phyloP scores from a whole-genome alignment of 441 rosid species.

The Populus tomentosa region DNA sequence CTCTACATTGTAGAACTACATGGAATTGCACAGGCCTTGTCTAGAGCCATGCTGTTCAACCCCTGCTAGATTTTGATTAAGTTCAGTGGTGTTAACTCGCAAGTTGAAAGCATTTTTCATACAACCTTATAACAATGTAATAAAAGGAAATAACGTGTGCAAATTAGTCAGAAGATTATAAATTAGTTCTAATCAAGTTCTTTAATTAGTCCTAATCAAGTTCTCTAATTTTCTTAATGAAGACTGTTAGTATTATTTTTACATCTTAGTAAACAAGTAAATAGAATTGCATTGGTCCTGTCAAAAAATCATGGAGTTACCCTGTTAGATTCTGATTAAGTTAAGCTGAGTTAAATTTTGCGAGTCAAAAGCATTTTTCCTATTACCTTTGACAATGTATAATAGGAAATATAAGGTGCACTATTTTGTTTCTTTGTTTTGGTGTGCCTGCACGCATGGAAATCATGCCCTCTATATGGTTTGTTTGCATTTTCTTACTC shows the following conservation, averaged over 20 bases:
- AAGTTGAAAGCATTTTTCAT: not conserved
- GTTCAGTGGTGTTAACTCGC: not conserved
- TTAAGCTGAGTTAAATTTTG: not conserved
- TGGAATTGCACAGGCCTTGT: not conserved
- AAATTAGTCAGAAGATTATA: not conserved
- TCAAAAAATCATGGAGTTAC: not conserved
- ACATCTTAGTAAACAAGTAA: not conserved
- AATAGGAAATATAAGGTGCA: not conserved
- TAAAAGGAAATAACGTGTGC: not conserved
- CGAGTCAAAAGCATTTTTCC: not conserved
- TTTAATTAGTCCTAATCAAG: too few species aligned
- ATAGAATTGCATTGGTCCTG: not conserved
- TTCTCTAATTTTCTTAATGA: not conserved
- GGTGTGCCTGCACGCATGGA: not conserved
- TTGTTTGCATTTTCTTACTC: not conserved
- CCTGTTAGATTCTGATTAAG: not conserved
- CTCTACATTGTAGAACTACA: not conserved
- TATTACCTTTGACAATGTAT: not conserved
- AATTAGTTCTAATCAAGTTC: not conserved
- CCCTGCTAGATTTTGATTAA: not conserved
- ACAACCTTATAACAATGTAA: too few species aligned
- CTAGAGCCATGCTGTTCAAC: not conserved
- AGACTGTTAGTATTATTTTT: not conserved
- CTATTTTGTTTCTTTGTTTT: not conserved
- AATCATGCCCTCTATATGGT: not conserved